A percentile compares a stretch with the other conserved stretches of the same genome.
Evolutionary conservation across 345 rosid genomes (phyloP).

Genomic region (Sapria himalayana): DNA sequence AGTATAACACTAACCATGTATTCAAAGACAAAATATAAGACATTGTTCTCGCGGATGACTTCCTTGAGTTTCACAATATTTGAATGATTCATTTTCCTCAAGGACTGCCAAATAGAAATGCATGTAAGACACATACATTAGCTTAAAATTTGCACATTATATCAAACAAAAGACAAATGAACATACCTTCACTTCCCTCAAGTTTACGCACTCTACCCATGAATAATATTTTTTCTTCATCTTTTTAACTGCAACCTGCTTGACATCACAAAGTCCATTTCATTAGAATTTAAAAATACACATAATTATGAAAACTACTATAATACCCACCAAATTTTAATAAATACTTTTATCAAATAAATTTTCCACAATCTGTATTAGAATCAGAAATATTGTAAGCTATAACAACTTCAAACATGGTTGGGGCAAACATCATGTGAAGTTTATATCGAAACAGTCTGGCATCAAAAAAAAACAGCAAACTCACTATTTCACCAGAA

Average conservation of each 20-base stretch:
- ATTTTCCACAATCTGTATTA: no score
- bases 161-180: no score
- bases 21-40: constrained; percentile 75
- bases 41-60: constrained; percentile 76
- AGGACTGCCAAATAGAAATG: constrained; percentile 31
- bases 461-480: no score
- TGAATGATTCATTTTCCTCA: constrained; percentile 76
- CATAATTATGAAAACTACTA: no score
- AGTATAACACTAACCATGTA: constrained; percentile 41
- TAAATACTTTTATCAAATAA: no score
- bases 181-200: constrained; percentile 90
- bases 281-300: neutral
- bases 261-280: neutral
- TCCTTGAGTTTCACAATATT: constrained; percentile 95
- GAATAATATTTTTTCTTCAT: constrained; percentile 92
- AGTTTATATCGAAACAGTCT: no score
- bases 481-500: constrained; percentile 78
- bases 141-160: no score
- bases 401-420: no score
- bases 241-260: constrained; percentile 84
- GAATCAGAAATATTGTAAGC: no score
- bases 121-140: no score
- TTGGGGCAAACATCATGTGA: no score
- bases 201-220: constrained; percentile 82
- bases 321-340: no score